Evolutionary conservation across 78 protist genomes (phyloP), one percentile per base, ranked within the genome.

Genomic region (Cyanophora paradoxa): DNA sequence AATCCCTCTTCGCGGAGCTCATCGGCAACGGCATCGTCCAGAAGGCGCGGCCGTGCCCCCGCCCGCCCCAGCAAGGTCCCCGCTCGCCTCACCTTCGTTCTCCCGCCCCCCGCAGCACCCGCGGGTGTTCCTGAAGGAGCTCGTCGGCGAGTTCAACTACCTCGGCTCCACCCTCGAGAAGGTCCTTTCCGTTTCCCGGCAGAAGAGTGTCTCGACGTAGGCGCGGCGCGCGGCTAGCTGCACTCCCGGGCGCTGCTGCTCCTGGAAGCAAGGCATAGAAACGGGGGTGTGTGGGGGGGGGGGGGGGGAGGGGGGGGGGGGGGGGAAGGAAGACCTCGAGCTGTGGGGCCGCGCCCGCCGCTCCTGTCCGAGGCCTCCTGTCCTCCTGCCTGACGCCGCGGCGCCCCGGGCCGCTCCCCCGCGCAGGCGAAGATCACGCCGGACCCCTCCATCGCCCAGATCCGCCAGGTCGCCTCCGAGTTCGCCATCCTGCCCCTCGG

Each of bases 401-500:
- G 31, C 52, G n/a, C n/a, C 20, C 52, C 52, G 52, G 1, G 19
- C 19, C 2, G 52, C n/a, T 13, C 52, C n/a, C 2, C n/a, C 52
- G 19, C 52, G 52, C 3, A 20, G n/a, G 20, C 52, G 52, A 44
- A 20, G 1, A 7, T 13, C 52, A 13, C n/a, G 52, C 70, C 70
- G 5, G 36, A 64, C 52, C 70, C 70, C 1, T 66, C 72, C 4
- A 0, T 30, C 20, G 66, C 69, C 4, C 76, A 81, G 44, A 31
- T 81, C 28, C 26, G 79, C 3, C 52, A 54, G 40, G 76, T 76
- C 24, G 72, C 57, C 22, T 65, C 81, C 28, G 75, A 67, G 63
- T 64, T 42, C 31, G n/a, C 62, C 54, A 10, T 82, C 57, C 52
- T 74, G 0, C 81, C 86, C 22, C 10, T 82, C 58, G 85, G 79